Evolutionary conservation across 129 eudicot genomes (phyloP).

Genomic region (Deinandra increscens): DNA sequence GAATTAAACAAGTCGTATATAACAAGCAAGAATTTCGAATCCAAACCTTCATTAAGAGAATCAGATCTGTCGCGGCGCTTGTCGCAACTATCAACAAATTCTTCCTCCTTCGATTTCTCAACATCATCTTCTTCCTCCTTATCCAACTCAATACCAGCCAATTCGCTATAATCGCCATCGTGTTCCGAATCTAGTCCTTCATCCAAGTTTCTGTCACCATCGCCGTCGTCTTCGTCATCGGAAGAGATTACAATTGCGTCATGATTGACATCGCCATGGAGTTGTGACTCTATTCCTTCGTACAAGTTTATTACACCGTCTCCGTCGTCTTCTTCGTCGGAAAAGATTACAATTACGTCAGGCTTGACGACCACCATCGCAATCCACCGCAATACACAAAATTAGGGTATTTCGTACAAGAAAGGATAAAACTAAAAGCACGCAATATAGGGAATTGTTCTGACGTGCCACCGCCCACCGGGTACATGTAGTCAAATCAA

Average conservation of each 20-base stretch:
- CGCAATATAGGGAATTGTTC: too few relatives aligned
- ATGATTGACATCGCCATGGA: too few relatives aligned
- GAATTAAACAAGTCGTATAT: neutral
- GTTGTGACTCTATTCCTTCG: too few relatives aligned
- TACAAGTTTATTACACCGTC: too few relatives aligned
- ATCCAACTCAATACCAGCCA: constrained; percentile 13
- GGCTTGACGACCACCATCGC: constrained; percentile 33
- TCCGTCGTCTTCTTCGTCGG: constrained; percentile 27
- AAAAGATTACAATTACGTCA: constrained; percentile 34
- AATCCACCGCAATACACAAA: neutral
- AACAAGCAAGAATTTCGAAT: constrained; percentile 1
- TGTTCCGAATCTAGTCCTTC: constrained; percentile 25
- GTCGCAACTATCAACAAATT: constrained; percentile 13
- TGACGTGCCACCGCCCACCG: too few relatives aligned
- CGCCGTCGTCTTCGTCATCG: constrained; percentile 33
- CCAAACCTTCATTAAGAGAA: constrained; percentile 48
- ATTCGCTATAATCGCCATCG: constrained; percentile 21
- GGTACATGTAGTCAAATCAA: too few relatives aligned
- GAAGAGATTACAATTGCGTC: constrained; percentile 42
- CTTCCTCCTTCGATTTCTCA: constrained; percentile 18
- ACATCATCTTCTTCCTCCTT: constrained; percentile 26
- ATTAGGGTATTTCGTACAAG: neutral
- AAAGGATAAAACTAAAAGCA: too few relatives aligned
- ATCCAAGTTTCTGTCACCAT: neutral
- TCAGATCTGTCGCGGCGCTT: constrained; percentile 26